phyloP scores from a whole-genome alignment of 2,329 filamentous ascomycete species.

The Lecanicillium sp. region DNA sequence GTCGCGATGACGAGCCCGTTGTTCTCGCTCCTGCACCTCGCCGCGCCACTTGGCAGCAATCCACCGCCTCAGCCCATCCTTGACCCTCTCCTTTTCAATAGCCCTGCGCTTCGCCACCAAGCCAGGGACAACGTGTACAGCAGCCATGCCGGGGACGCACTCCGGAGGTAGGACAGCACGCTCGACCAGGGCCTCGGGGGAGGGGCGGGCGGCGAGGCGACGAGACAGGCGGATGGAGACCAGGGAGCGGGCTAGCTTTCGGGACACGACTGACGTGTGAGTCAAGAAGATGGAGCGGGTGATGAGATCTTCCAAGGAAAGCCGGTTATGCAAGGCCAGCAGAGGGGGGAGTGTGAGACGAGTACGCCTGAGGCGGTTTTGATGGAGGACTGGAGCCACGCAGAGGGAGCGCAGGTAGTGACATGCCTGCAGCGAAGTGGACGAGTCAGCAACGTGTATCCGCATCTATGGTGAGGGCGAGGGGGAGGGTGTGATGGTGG shows the following conservation, averaged over 20 bases:
- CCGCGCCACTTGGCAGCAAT: conserved; percentile 53
- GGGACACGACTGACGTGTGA: conserved; percentile 58
- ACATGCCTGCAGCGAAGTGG: conserved; percentile 41
- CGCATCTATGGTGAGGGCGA: background rate
- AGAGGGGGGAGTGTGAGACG: conserved; percentile 49
- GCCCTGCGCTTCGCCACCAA: conserved; percentile 57
- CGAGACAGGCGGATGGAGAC: conserved; percentile 60
- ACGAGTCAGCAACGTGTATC: conserved; percentile 11
- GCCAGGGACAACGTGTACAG: conserved; percentile 46
- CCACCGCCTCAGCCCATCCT: conserved; percentile 60
- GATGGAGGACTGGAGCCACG: conserved; percentile 59
- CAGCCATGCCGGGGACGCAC: conserved; percentile 45
- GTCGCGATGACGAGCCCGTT: conserved; percentile 41
- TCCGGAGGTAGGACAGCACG: conserved; percentile 60
- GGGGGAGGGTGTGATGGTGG: background rate
- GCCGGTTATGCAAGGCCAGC: conserved; percentile 51
- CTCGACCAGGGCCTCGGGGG: conserved; percentile 53
- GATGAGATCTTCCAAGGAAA: conserved; percentile 56
- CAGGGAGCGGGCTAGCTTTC: conserved; percentile 56
- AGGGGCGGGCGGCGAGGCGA: conserved; percentile 53
- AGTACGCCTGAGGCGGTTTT: conserved; percentile 52
- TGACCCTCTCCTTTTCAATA: conserved; percentile 61
- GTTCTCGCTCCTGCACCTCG: conserved; percentile 44
- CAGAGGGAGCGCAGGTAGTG: conserved; percentile 57
- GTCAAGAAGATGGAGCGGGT: conserved; percentile 61